These are phyloP conservation scores for Penicillium soppii DNA, from an alignment of 495 filamentous ascomycete genomes.

Conservation along the genomic window DNA sequence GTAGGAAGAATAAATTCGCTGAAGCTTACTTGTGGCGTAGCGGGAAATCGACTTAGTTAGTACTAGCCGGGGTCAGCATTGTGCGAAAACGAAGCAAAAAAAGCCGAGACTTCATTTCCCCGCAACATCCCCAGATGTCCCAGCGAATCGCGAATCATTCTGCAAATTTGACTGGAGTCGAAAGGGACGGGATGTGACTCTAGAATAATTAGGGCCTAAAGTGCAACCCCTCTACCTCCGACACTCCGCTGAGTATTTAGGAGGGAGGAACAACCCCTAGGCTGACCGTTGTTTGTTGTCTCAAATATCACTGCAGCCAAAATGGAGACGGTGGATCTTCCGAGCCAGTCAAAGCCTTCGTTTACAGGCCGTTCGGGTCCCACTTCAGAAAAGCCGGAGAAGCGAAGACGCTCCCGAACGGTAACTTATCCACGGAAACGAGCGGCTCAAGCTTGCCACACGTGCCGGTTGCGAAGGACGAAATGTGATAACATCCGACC, in stretches of 20 bases:
- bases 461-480: constrained; percentile 5
- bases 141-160: background rate
- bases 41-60: background rate
- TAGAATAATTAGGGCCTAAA: too few relatives aligned
- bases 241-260: constrained; percentile 10
- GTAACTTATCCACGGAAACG: constrained; percentile 10
- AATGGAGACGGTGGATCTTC: background rate
- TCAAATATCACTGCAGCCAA: background rate
- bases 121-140: background rate
- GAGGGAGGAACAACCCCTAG: too few relatives aligned
- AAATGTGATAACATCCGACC: constrained; percentile 11
- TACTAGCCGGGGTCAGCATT: background rate
- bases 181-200: too few relatives aligned
- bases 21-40: background rate
- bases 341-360: background rate
- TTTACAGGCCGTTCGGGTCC: background rate
- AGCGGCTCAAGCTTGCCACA: constrained; percentile 11
- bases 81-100: background rate
- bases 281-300: too few relatives aligned
- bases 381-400: background rate
- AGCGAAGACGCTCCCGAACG: constrained; percentile 6
- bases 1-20: background rate
- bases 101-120: background rate
- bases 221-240: background rate
- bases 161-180: background rate